Percentiles rank a stretch among this genome's conserved stretches.
Conservation (phyloP, 2,329 filamentous ascomycete genomes). For the Huntiella moniliformis region DNA sequence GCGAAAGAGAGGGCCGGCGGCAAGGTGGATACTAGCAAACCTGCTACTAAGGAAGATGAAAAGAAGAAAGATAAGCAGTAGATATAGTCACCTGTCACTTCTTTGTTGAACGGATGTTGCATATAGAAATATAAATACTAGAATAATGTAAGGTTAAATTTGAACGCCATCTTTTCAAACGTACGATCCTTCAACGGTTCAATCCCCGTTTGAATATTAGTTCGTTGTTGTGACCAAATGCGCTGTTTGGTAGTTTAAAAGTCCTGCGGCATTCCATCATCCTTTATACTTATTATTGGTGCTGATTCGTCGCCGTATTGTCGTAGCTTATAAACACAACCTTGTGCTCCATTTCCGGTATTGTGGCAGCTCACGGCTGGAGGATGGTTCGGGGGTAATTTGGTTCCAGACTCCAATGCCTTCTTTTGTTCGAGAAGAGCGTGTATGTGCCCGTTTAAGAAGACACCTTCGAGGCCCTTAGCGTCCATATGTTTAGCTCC, state of each 20-base stretch:
- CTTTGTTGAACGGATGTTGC: not conserved
- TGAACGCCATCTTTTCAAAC: no score
- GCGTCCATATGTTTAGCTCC: constrained; percentile 43
- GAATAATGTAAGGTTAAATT: no score
- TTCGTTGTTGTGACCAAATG: no score
- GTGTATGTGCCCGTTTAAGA: constrained; percentile 43
- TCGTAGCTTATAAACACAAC: not conserved
- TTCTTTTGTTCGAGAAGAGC: constrained; percentile 29
- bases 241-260: no score
- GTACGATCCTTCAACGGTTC: no score
- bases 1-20: not conserved
- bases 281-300: no score
- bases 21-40: constrained; percentile 1
- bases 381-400: constrained; percentile 20
- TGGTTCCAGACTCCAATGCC: constrained; percentile 3
- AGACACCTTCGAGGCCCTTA: constrained; percentile 36
- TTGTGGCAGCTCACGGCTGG: constrained; percentile 12
- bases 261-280: no score
- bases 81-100: not conserved
- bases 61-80: not conserved
- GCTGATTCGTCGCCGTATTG: no score
- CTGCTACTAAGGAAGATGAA: not conserved
- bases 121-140: not conserved
- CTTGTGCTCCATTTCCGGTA: not conserved
- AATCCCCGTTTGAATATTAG: no score